Evolutionary conservation across 495 filamentous ascomycete species (phyloP).

Genomic region (Cercophora newfieldiana): DNA sequence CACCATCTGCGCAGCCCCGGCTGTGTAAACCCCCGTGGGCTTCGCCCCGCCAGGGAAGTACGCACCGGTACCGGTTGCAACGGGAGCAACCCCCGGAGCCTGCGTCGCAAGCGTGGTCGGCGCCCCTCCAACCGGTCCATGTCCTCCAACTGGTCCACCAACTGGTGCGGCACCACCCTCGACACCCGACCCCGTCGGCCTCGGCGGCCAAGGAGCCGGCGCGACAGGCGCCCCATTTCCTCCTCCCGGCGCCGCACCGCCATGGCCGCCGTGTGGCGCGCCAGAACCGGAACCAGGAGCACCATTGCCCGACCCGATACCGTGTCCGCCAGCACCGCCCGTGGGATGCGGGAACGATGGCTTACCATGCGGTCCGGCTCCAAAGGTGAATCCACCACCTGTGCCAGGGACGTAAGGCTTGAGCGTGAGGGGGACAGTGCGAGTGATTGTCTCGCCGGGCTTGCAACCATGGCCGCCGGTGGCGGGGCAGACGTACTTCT

Average conservation of each 20-base stretch:
- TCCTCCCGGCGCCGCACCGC: too few relatives aligned
- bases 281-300: neutral
- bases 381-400: too few relatives aligned
- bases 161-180: neutral
- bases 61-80: neutral
- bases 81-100: constrained; percentile 4
- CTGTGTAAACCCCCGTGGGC: constrained; percentile 7
- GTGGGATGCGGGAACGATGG: neutral
- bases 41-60: neutral
- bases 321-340: neutral
- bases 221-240: too few relatives aligned
- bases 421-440: neutral
- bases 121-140: neutral
- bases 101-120: constrained; percentile 5
- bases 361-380: neutral
- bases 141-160: neutral
- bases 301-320: neutral
- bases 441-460: constrained; percentile 6
- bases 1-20: constrained; percentile 1
- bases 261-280: neutral
- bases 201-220: neutral
- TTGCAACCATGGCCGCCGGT: neutral
- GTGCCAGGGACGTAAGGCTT: constrained; percentile 1
- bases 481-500: constrained; percentile 1
- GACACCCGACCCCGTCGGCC: too few relatives aligned